Evolutionary conservation across 2,329 filamentous ascomycete genomes (phyloP).

Genomic region (Nectriaceae sp.): DNA sequence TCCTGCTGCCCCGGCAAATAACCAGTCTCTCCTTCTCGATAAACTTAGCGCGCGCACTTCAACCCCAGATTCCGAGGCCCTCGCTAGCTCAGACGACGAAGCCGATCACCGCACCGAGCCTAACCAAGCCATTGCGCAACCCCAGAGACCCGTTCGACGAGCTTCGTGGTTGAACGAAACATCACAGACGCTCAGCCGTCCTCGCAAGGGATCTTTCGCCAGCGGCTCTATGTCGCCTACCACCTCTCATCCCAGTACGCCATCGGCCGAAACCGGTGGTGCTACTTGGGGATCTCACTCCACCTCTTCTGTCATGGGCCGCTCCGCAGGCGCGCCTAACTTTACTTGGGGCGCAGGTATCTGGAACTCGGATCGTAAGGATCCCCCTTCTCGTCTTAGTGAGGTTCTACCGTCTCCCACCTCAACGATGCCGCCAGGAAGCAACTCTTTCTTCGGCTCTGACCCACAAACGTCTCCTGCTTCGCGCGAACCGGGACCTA

Average conservation of each 20-base stretch:
- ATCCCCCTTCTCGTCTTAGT: slow-evolving; percentile 71
- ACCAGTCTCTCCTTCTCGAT: slow-evolving; percentile 68
- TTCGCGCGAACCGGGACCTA: slow-evolving; percentile 54
- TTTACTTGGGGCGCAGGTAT: slow-evolving; percentile 81
- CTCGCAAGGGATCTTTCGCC: slow-evolving; percentile 76
- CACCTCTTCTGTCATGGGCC: slow-evolving; percentile 49
- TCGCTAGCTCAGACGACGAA: slow-evolving; percentile 95
- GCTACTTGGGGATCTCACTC: slow-evolving; percentile 58
- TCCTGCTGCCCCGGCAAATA: slow-evolving; percentile 53
- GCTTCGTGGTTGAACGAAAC: slow-evolving; percentile 89
- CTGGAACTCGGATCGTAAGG: slow-evolving; percentile 79
- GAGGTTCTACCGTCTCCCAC: slow-evolving; percentile 78
- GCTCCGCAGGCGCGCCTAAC: slow-evolving; percentile 47
- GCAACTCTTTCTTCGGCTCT: slow-evolving; percentile 50
- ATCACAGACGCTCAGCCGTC: slow-evolving; percentile 60
- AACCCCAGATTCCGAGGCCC: slow-evolving; percentile 90
- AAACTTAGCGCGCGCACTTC: slow-evolving; percentile 79
- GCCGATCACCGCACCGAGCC: slow-evolving; percentile 64
- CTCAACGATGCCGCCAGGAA: slow-evolving; percentile 54
- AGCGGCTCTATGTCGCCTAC: slow-evolving; percentile 77
- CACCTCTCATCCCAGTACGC: slow-evolving; percentile 78
- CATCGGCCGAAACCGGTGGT: slow-evolving; percentile 63
- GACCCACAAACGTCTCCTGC: slow-evolving; percentile 54
- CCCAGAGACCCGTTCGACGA: slow-evolving; percentile 66
- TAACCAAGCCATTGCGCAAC: slow-evolving; percentile 49